Evolutionary conservation across 768 basidiomycete species (phyloP), one percentile per base, ranked within the genome.

Genomic region (Leccinum disarticulatum): DNA sequence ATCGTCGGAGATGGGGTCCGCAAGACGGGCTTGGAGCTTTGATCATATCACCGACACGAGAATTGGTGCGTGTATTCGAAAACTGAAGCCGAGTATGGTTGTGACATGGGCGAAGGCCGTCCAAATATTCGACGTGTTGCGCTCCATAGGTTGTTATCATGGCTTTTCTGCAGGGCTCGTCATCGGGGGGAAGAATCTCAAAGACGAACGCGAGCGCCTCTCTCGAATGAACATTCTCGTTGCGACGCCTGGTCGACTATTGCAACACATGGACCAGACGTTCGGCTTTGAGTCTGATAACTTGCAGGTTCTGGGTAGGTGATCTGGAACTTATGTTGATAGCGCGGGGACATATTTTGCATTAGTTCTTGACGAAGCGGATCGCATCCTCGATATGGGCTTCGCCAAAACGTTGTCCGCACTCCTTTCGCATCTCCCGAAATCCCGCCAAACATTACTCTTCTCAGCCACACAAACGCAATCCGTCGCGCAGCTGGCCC

Each of bases 191-290:
- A 99, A 98, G 79, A 93, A 87, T 66, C 73, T 98, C 52, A 95
- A 94, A 70, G 95, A 96, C 61, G 96, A 99, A 72, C 80, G 85
- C 38, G 95, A 95, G 22, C 81, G 96, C 7, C 74, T 99, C 47
- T 81, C 88, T 10, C 82, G 92, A 46, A 98, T 98, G 95, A 99
- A 99, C 67, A 97, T 99, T 59, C 83, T 99, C n/a, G 92, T 99
- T 15, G 96, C 96, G 2, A 98, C 96, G 4, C 96, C 96, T 5
- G 96, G 96, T 27, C 83, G 96, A 49, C 78, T 99, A 47, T 77
- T 99, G 49, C 97, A 99, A 67, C 97, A 99, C 73, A 91, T 99
- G 89, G 97, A 98, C 71, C 95, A 98, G 74, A 98, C 97, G 3
- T 83, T 95, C 56, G 95, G 95, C 1, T 97, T 99, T 63, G 94